Conservation (phyloP, 768 basidiomycete species). For the Auricularia sp. region DNA sequence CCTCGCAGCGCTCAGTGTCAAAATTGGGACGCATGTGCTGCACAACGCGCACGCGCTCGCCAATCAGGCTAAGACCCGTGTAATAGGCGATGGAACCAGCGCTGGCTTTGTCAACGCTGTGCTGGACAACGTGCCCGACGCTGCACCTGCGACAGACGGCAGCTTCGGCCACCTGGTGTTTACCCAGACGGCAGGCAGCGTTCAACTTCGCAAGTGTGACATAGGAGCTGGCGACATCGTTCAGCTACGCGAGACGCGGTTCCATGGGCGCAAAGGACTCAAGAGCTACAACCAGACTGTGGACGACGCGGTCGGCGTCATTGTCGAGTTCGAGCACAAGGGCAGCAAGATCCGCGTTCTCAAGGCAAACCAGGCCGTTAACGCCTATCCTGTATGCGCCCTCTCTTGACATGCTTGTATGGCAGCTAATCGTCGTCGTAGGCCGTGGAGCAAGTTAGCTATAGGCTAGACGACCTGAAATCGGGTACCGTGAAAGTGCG, state of each 20-base stretch:
- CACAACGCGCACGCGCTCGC: conserved; percentile 56
- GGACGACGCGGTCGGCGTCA: conserved; percentile 59
- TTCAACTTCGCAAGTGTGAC: conserved; percentile 66
- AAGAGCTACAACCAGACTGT: conserved; percentile 48
- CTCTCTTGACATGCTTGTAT: conserved; percentile 7
- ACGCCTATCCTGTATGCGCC: conserved; percentile 56
- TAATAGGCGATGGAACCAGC: conserved; percentile 80
- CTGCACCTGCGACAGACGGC: conserved; percentile 28
- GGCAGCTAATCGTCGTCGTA: conserved; percentile 13
- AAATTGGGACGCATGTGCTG: conserved; percentile 64
- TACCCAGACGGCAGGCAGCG: conserved; percentile 51
- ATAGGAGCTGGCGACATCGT: conserved; percentile 83
- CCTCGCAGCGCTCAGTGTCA: conserved; percentile 57
- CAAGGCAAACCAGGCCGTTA: conserved; percentile 77
- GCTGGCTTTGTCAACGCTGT: conserved; percentile 65
- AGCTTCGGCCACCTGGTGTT: conserved; percentile 62
- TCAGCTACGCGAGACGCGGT: conserved; percentile 60
- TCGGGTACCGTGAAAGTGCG: conserved; percentile 40
- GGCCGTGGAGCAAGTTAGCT: conserved; percentile 72
- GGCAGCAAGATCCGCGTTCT: conserved; percentile 78
- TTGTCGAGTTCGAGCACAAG: conserved; percentile 76
- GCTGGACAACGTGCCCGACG: conserved; percentile 48
- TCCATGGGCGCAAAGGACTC: conserved; percentile 74
- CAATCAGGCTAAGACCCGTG: conserved; percentile 64
- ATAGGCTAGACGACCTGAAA: conserved; percentile 82